Percentiles rank a stretch among this genome's conserved stretches.
Evolutionary conservation across 331 rosid genomes (phyloP).

Genomic region (Rosa hybrid): DNA sequence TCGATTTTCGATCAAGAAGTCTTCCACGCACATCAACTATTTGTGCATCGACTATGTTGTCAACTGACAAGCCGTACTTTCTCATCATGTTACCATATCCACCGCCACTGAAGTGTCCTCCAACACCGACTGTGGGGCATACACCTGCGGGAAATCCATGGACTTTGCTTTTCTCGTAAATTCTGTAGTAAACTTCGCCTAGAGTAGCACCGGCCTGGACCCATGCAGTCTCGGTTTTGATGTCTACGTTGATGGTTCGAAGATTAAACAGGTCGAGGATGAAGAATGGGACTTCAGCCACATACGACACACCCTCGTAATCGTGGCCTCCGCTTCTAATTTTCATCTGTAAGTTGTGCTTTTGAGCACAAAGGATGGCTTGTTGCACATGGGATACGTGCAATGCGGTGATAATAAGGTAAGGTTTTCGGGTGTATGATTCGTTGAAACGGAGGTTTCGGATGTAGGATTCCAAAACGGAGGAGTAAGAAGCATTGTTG

Average conservation of each 20-base stretch:
- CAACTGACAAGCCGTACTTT: conserved; percentile 12
- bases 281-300: conserved; percentile 50
- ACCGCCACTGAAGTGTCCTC: conserved; percentile 31
- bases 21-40: conserved; percentile 7
- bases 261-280: conserved; percentile 37
- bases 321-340: conserved; percentile 58
- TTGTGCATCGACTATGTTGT: conserved; percentile 17
- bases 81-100: conserved; percentile 25
- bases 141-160: conserved; percentile 31
- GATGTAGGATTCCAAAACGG: conserved; percentile 47
- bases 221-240: conserved; percentile 22
- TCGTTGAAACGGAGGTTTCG: conserved; percentile 48
- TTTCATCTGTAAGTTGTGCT: conserved; percentile 44
- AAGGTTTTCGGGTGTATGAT: conserved; percentile 48
- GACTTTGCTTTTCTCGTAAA: conserved; percentile 18
- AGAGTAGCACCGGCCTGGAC: conserved; percentile 31
- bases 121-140: conserved; percentile 26
- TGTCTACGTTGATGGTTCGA: conserved; percentile 17
- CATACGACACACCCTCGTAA: conserved; percentile 42
- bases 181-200: conserved; percentile 26
- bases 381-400: conserved; percentile 47
- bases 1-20: not conserved
- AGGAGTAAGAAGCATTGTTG: conserved; percentile 37
- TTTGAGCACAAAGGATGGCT: conserved; percentile 49
- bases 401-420: conserved; percentile 50